Evolutionary conservation across 805 yeast species (phyloP), one percentile per base, ranked within the genome.

Genomic region (Limtongia smithiae): DNA sequence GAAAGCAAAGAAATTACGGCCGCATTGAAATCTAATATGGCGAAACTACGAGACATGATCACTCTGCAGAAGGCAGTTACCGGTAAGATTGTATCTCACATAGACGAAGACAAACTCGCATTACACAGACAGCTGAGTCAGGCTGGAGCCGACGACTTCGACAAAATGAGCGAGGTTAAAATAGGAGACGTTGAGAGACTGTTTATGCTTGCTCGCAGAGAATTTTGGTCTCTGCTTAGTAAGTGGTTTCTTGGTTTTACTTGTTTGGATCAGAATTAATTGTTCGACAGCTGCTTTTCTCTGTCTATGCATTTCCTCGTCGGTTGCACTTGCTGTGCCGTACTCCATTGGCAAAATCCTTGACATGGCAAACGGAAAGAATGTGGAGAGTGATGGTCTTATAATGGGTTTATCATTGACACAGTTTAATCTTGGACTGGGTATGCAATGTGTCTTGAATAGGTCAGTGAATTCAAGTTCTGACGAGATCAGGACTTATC

Each of bases 241-340:
- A 95, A 95, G 0, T 68, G 88, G 35, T 74, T 0, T 8, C n/a
- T n/a, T 27, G 6, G 12, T 4, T 17, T 15, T 5, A 17, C 42
- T n/a, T n/a, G 21, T 14, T 37, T 30, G 34, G 15, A 3, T 37
- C 28, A 20, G 21, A 18, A 12, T 15, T 41, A 24, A 20, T 34
- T 37, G 36, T 9, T 12, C 8, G 14, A 7, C 31, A 51, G 66
- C 74, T 20, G 96, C 96, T 0, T 68, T 90, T 34, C 54, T 75
- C 1, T 75, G 86, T 49, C 71, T 90, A 30, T 67, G 81, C 3
- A 63, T 83, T 5, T 80, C 96, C 0, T 85, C 96, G 1, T 77
- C 87, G 0, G 84, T 87, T 3, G 77, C 90, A 32, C 83, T 91
- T 86, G 68, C 83, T 12, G 71, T 91, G 36, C 97, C 97, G 2